Conservation (phyloP, 495 filamentous ascomycete species). For the Barbatosphaeria neglecta region DNA sequence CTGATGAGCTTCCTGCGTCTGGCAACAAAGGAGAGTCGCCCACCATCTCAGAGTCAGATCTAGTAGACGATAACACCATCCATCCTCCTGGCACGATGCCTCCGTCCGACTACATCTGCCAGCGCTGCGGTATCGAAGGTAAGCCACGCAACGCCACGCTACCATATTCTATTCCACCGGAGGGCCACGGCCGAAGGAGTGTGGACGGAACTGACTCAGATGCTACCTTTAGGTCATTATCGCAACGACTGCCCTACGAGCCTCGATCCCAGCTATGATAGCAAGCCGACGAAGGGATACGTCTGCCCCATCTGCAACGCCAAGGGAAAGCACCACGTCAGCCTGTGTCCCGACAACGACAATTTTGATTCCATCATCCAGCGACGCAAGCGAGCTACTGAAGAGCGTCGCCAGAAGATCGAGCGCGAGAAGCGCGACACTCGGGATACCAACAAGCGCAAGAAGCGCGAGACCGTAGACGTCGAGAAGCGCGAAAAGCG, state of each 20-base stretch:
- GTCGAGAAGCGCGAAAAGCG: background rate
- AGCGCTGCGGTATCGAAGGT: too few species aligned
- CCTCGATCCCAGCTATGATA: constrained; percentile 22
- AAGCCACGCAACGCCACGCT: too few species aligned
- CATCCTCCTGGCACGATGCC: too few species aligned
- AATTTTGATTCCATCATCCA: constrained; percentile 14
- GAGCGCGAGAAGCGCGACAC: constrained; percentile 1
- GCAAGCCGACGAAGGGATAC: constrained; percentile 15
- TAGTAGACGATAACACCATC: too few species aligned
- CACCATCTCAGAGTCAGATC: too few species aligned
- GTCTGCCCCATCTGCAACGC: constrained; percentile 20
- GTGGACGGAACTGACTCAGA: too few species aligned
- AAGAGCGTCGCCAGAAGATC: background rate
- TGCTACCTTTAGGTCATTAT: constrained; percentile 30
- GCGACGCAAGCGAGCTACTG: constrained; percentile 7
- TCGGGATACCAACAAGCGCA: too few species aligned
- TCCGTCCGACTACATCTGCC: too few species aligned
- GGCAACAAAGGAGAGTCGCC: too few species aligned
- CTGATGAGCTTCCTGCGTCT: too few species aligned
- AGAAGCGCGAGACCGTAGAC: background rate
- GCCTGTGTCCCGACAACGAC: constrained; percentile 20
- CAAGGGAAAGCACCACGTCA: constrained; percentile 18
- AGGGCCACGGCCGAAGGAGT: too few species aligned
- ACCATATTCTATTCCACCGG: too few species aligned
- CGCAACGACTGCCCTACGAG: constrained; percentile 29